Evolutionary conservation across 495 filamentous ascomycete genomes (phyloP).

Genomic region (Penicillium nucicola): DNA sequence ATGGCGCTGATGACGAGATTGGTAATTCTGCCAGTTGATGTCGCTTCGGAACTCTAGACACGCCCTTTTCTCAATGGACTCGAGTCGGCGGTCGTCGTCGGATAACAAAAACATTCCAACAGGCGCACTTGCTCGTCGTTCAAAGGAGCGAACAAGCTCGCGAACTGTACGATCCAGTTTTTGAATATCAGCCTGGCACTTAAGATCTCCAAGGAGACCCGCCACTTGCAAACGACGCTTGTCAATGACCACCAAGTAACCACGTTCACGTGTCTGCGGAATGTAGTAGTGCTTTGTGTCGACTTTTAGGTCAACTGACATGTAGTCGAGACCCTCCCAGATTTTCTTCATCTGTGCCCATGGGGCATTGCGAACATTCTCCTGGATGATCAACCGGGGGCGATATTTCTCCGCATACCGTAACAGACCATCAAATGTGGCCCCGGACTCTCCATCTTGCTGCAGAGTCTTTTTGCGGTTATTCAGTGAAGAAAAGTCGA

Average conservation of each 20-base stretch:
- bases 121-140: slow-evolving; percentile 60
- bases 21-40: slow-evolving; percentile 56
- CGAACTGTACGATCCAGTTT: neutral
- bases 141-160: slow-evolving; percentile 38
- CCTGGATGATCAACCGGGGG: slow-evolving; percentile 67
- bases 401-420: slow-evolving; percentile 51
- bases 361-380: slow-evolving; percentile 66
- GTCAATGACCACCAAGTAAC: slow-evolving; percentile 69
- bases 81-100: slow-evolving; percentile 54
- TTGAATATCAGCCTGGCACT: slow-evolving; percentile 28
- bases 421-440: slow-evolving; percentile 66
- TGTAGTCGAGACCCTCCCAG: slow-evolving; percentile 56
- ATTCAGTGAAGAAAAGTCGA: slow-evolving; percentile 60
- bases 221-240: slow-evolving; percentile 22
- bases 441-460: slow-evolving; percentile 61
- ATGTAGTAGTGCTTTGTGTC: slow-evolving; percentile 79
- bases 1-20: slow-evolving; percentile 52
- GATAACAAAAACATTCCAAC: slow-evolving; percentile 60
- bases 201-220: slow-evolving; percentile 7
- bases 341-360: slow-evolving; percentile 55
- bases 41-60: slow-evolving; percentile 15
- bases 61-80: slow-evolving; percentile 41
- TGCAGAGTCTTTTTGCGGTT: slow-evolving; percentile 37
- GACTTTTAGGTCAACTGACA: slow-evolving; percentile 36
- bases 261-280: slow-evolving; percentile 71